Evolutionary conservation across 257 asterid species (phyloP).

Genomic region (Ocimum tenuiflorum): DNA sequence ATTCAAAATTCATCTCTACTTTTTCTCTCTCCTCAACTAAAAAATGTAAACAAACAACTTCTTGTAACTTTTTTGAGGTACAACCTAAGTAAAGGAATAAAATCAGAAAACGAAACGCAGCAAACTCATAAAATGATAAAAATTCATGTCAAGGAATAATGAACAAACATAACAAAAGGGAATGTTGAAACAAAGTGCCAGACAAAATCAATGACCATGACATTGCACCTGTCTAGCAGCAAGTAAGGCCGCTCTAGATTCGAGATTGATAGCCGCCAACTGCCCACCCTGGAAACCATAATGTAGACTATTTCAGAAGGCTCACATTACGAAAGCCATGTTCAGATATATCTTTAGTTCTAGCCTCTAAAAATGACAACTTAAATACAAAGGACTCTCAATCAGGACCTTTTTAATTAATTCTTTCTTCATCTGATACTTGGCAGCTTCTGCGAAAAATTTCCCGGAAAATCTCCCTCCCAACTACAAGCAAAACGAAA

Average conservation of each 20-base stretch:
- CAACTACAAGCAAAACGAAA: slow-evolving; percentile 39
- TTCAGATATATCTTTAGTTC: not conserved
- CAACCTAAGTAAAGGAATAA: not conserved
- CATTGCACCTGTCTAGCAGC: slow-evolving; percentile 73
- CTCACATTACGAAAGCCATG: slow-evolving; percentile 3
- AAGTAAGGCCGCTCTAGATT: slow-evolving; percentile 61
- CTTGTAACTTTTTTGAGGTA: too few relatives aligned
- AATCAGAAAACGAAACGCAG: not conserved
- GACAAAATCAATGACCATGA: not conserved
- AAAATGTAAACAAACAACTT: too few relatives aligned
- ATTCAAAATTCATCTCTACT: too few relatives aligned
- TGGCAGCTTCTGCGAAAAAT: slow-evolving; percentile 72
- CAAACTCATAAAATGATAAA: too few relatives aligned
- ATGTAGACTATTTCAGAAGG: not conserved
- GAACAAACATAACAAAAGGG: not conserved
- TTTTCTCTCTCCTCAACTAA: too few relatives aligned
- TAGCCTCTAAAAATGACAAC: slow-evolving; percentile 12
- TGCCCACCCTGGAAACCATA: slow-evolving; percentile 61
- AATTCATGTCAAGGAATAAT: not conserved
- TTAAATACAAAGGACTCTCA: slow-evolving; percentile 5
- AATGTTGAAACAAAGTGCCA: not conserved
- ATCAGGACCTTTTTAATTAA: slow-evolving; percentile 55
- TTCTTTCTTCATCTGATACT: slow-evolving; percentile 64
- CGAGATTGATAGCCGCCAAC: slow-evolving; percentile 71
- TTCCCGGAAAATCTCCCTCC: slow-evolving; percentile 73